Conservation (phyloP, 768 basidiomycete species). For the Hygrocybe coccinea region DNA sequence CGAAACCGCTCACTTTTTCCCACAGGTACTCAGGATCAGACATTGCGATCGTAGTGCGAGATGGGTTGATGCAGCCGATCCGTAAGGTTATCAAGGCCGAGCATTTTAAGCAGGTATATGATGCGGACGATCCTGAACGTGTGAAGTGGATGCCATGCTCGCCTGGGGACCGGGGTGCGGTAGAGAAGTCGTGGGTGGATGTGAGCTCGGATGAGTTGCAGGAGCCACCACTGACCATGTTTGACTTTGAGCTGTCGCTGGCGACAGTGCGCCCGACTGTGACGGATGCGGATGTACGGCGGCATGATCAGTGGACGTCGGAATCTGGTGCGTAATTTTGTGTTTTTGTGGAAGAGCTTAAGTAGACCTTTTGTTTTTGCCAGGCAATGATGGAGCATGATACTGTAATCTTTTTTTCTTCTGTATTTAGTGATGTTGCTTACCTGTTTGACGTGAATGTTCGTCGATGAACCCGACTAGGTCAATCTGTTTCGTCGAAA, state of each 20-base stretch:
- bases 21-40: slow-evolving; percentile 4
- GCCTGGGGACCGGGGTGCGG: slow-evolving; percentile 79
- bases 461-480: too few relatives aligned
- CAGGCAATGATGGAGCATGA: slow-evolving; percentile 33
- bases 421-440: too few relatives aligned
- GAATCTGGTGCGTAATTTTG: slow-evolving; percentile 60
- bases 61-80: slow-evolving; percentile 98
- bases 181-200: slow-evolving; percentile 87
- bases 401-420: background rate
- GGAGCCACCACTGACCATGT: slow-evolving; percentile 77
- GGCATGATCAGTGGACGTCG: slow-evolving; percentile 78
- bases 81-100: slow-evolving; percentile 93
- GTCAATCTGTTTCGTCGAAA: too few relatives aligned
- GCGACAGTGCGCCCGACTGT: slow-evolving; percentile 83
- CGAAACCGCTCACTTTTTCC: background rate
- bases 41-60: slow-evolving; percentile 88
- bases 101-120: slow-evolving; percentile 72
- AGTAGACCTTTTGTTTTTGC: background rate
- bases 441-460: too few relatives aligned
- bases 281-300: slow-evolving; percentile 78
- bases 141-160: slow-evolving; percentile 92
- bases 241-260: slow-evolving; percentile 80
- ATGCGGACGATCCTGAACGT: slow-evolving; percentile 19
- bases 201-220: slow-evolving; percentile 81
- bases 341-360: background rate